Evolutionary conservation across 345 rosid genomes (phyloP).

Genomic region (Capsella bursapastoris): DNA sequence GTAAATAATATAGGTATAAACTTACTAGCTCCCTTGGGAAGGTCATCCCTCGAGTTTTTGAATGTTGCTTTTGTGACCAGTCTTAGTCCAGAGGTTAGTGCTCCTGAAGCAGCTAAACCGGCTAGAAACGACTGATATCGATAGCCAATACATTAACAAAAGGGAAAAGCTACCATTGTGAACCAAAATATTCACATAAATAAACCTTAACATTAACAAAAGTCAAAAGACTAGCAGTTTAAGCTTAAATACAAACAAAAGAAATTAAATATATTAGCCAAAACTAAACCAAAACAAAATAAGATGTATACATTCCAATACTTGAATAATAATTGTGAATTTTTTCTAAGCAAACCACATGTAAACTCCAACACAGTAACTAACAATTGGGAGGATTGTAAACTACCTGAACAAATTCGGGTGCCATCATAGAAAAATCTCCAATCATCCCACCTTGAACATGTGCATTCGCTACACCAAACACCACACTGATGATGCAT

Average conservation of each 20-base stretch:
- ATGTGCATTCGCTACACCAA: constrained; percentile 79
- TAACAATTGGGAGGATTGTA: not conserved
- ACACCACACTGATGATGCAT: constrained; percentile 58
- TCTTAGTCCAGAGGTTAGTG: constrained; percentile 73
- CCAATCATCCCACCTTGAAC: constrained; percentile 92
- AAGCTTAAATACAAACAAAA: too few relatives aligned
- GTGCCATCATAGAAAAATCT: constrained; percentile 78
- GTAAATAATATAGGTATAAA: not conserved
- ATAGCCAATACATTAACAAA: not conserved
- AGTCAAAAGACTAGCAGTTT: not conserved
- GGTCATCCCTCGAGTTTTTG: constrained; percentile 59
- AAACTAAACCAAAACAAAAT: too few relatives aligned
- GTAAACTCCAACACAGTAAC: constrained; percentile 9
- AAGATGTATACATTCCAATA: too few relatives aligned
- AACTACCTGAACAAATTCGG: constrained; percentile 72
- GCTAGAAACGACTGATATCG: constrained; percentile 62
- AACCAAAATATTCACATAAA: too few relatives aligned
- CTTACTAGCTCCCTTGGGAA: constrained; percentile 80
- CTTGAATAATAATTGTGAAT: not conserved
- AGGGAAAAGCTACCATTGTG: too few relatives aligned
- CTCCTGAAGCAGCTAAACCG: constrained; percentile 84
- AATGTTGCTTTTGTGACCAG: constrained; percentile 69
- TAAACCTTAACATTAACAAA: not conserved
- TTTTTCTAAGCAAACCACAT: not conserved
- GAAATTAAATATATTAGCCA: too few relatives aligned